Conservation (phyloP, 2,329 filamentous ascomycete species). For the Chalaropsis ovoidea region DNA sequence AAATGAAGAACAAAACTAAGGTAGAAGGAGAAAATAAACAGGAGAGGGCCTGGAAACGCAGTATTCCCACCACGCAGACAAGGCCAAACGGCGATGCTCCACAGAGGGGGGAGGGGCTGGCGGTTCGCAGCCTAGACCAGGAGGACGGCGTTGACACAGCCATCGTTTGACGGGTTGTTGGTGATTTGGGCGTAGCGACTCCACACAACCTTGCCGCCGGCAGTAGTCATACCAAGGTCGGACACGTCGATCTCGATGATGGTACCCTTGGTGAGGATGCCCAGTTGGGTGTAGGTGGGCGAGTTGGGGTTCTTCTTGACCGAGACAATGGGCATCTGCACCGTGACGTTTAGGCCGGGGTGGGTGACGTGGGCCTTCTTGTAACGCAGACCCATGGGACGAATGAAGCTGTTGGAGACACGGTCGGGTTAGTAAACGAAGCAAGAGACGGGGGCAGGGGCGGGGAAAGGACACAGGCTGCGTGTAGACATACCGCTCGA, state of each 20-base stretch:
- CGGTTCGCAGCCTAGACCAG: conserved; percentile 29
- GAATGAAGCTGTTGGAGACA: conserved; percentile 38
- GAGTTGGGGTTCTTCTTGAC: conserved; percentile 65
- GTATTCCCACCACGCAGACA: not conserved
- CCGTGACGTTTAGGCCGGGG: conserved; percentile 73
- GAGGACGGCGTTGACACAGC: conserved; percentile 38
- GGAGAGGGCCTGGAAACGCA: not conserved
- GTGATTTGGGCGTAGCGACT: conserved; percentile 68
- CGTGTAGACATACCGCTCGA: conserved; percentile 38
- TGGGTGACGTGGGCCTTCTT: conserved; percentile 51
- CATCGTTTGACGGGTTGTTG: conserved; percentile 42
- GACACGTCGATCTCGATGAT: conserved; percentile 83
- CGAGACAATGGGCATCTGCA: conserved; percentile 69
- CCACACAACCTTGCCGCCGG: conserved; percentile 89
- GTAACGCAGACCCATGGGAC: conserved; percentile 43
- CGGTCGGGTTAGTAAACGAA: conserved; percentile 43
- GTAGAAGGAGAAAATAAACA: conserved; percentile 12
- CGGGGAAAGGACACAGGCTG: not conserved
- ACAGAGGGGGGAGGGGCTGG: not conserved
- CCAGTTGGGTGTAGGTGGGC: conserved; percentile 83
- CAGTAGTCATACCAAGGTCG: conserved; percentile 82
- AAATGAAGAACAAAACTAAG: conserved; percentile 18
- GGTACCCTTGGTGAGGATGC: conserved; percentile 75
- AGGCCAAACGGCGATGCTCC: too few species aligned
- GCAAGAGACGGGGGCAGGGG: not conserved